Percentiles rank a stretch among this genome's conserved stretches.
These are phyloP conservation scores for Phialemoniopsis sp. DNA, from an alignment of 2,329 filamentous ascomycete species.

Conservation along the genomic window DNA sequence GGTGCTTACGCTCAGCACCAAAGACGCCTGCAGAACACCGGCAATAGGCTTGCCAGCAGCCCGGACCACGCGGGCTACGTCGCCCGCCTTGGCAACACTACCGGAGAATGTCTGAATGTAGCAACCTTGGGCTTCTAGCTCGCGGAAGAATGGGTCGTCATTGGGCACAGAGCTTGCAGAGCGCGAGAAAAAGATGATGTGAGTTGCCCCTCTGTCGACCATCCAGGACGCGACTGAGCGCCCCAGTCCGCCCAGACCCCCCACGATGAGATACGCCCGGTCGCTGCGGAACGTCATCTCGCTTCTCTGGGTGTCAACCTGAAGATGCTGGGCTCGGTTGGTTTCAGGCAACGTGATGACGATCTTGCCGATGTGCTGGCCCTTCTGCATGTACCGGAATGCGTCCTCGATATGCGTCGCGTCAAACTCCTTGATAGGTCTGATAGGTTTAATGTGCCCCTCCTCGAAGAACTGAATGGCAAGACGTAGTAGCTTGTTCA, in stretches of 20 bases:
- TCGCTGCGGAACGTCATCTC: background rate
- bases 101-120: background rate
- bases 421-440: background rate
- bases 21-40: slow-evolving; percentile 2
- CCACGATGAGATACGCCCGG: slow-evolving; percentile 17
- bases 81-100: background rate
- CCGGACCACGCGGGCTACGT: background rate
- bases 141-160: background rate
- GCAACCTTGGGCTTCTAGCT: background rate
- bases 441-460: background rate
- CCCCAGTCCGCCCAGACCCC: slow-evolving; percentile 37
- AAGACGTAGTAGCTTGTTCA: background rate
- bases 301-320: background rate
- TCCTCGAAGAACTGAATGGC: background rate
- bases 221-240: slow-evolving; percentile 28
- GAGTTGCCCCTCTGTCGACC: slow-evolving; percentile 25
- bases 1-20: slow-evolving; percentile 1
- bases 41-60: background rate
- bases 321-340: background rate
- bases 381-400: slow-evolving; percentile 1
- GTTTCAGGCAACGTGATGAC: background rate
- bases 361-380: slow-evolving; percentile 2
- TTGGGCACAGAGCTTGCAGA: background rate
- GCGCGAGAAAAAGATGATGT: slow-evolving; percentile 28
- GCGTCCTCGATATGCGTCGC: background rate